Evolutionary conservation across 2,329 filamentous ascomycete genomes (phyloP).

Genomic region (Macrophomina tecta): DNA sequence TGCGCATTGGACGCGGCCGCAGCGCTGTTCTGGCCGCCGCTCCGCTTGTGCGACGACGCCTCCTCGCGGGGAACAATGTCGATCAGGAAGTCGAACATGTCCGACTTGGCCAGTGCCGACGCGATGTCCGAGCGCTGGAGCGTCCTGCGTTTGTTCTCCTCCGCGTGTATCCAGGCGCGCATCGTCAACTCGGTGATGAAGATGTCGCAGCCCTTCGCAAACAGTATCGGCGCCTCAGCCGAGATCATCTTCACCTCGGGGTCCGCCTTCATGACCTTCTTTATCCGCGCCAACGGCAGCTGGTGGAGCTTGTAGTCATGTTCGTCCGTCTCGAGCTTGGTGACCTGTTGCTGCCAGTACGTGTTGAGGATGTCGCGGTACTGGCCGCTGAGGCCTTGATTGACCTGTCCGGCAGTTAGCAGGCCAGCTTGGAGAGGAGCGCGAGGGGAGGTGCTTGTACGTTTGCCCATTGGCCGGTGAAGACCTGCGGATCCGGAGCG

Average conservation of each 20-base stretch:
- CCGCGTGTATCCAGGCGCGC: conserved; percentile 99
- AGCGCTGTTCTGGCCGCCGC: conserved; percentile 41
- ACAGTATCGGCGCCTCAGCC: conserved; percentile 94
- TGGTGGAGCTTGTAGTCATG: conserved; percentile 99
- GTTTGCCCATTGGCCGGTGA: conserved; percentile 94
- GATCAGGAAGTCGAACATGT: conserved; percentile 99
- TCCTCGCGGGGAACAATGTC: conserved; percentile 98
- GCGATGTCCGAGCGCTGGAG: conserved; percentile 96
- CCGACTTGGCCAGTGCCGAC: conserved; percentile 91
- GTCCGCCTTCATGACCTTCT: conserved; percentile 99
- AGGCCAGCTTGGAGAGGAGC: background rate
- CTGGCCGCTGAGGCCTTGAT: conserved; percentile 88
- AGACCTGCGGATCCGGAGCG: conserved; percentile 86
- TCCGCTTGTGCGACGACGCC: conserved; percentile 81
- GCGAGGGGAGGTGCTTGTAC: conserved; percentile 53
- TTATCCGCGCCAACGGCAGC: conserved; percentile 94
- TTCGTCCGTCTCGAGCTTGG: conserved; percentile 89
- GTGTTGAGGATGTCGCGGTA: conserved; percentile 98
- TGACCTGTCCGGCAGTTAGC: conserved; percentile 67
- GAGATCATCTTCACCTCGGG: conserved; percentile 99
- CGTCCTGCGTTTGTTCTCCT: conserved; percentile 97
- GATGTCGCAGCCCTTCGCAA: conserved; percentile 98
- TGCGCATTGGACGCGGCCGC: conserved; percentile 51
- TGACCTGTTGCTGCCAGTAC: conserved; percentile 99
- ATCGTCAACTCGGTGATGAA: conserved; percentile 99